Percentiles rank a stretch among this genome's conserved stretches.
Evolutionary conservation across 306 rosid species (phyloP).

Genomic region (Albizia julibrissin): DNA sequence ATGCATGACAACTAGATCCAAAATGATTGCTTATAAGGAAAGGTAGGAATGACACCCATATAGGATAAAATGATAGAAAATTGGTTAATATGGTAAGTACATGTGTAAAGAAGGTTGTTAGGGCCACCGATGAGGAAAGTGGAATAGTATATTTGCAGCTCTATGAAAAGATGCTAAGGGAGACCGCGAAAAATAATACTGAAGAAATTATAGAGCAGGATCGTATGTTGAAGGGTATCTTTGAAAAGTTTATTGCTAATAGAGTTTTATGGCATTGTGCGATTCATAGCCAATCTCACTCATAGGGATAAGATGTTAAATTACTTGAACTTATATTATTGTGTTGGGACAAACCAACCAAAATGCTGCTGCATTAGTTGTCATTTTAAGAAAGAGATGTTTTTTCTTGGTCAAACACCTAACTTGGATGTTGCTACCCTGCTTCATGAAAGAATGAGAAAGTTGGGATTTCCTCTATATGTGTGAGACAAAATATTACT

Average conservation of each 20-base stretch:
- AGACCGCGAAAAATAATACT: neutral
- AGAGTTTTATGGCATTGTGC: neutral
- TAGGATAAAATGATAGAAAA: neutral
- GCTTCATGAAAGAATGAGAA: neutral
- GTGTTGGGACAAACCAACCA: neutral
- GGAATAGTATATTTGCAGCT: neutral
- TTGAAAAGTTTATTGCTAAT: neutral
- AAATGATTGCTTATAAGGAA: neutral
- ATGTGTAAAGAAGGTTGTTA: neutral
- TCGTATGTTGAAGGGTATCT: neutral
- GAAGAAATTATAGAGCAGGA: neutral
- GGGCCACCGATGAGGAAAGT: neutral
- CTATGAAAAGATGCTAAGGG: neutral
- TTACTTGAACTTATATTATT: neutral
- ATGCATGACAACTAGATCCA: neutral
- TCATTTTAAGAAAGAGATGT: neutral
- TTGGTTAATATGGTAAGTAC: neutral
- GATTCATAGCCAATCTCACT: neutral
- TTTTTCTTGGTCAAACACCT: neutral
- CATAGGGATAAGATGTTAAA: neutral
- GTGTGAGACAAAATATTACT: neutral
- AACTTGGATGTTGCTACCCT: neutral
- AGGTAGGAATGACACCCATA: neutral
- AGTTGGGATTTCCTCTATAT: neutral
- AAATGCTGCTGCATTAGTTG: neutral